Percentiles rank a stretch among this genome's conserved stretches.
Conservation (phyloP, 1,284 basidiomycete genomes). For the Ganoderma boninense region DNA sequence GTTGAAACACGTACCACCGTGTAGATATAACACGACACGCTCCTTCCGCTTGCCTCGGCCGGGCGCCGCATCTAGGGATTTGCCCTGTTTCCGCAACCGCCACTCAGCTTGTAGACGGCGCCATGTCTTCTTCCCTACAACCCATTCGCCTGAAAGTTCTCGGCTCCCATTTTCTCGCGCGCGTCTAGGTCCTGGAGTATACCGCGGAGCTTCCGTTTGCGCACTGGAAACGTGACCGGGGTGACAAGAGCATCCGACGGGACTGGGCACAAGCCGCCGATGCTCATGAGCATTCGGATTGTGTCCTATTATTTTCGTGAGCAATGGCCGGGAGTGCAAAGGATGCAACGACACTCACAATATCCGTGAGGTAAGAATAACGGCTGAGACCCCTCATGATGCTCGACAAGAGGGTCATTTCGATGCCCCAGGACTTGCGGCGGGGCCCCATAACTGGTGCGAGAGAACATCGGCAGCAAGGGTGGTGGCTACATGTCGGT, state of each 20-base stretch:
- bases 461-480: slow-evolving; percentile 73
- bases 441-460: slow-evolving; percentile 82
- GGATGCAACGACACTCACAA: slow-evolving; percentile 59
- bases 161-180: slow-evolving; percentile 76
- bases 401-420: slow-evolving; percentile 86
- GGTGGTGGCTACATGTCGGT: slow-evolving; percentile 62
- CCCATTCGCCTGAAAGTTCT: slow-evolving; percentile 95
- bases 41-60: slow-evolving; percentile 59
- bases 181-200: slow-evolving; percentile 81
- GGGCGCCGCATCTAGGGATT: slow-evolving; percentile 24
- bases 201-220: slow-evolving; percentile 75
- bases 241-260: slow-evolving; percentile 96
- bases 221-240: slow-evolving; percentile 92
- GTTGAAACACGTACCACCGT: slow-evolving; percentile 73
- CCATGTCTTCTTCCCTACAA: slow-evolving; percentile 93
- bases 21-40: slow-evolving; percentile 91
- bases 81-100: slow-evolving; percentile 49
- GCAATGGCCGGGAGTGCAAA: not conserved
- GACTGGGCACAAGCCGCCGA: slow-evolving; percentile 86
- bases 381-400: slow-evolving; percentile 88
- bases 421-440: slow-evolving; percentile 88
- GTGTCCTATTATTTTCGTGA: slow-evolving; percentile 55
- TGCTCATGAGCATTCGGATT: slow-evolving; percentile 82
- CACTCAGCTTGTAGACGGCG: slow-evolving; percentile 88
- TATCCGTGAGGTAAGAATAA: slow-evolving; percentile 88